phyloP scores from a whole-genome alignment of 768 basidiomycete species.

The Tylopilus rubrobrunneus region DNA sequence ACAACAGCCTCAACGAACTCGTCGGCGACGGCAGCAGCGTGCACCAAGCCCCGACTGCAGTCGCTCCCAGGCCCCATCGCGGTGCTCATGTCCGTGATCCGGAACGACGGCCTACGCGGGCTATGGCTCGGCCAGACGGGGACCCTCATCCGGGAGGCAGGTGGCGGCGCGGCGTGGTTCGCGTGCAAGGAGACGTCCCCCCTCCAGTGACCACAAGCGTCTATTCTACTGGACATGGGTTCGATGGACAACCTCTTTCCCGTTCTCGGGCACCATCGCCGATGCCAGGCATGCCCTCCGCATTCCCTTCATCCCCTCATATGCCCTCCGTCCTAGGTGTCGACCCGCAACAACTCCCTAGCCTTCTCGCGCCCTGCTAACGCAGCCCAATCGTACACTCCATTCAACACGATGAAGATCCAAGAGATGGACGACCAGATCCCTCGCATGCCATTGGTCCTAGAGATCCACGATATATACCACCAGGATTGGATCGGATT shows the following conservation, averaged over 20 bases:
- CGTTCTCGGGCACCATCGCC: slow-evolving; percentile 49
- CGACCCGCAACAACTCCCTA: slow-evolving; percentile 40
- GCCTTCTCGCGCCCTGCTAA: slow-evolving; percentile 74
- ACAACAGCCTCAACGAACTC: too few species aligned
- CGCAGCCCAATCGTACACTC: slow-evolving; percentile 60
- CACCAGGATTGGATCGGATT: slow-evolving; percentile 78
- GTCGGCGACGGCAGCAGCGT: too few species aligned
- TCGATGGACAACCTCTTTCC: slow-evolving; percentile 51
- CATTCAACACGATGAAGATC: slow-evolving; percentile 68
- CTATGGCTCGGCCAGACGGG: too few species aligned
- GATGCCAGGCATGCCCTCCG: slow-evolving; percentile 40
- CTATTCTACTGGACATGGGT: slow-evolving; percentile 56
- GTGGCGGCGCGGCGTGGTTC: too few species aligned
- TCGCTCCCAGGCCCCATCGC: too few species aligned
- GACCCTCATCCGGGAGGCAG: too few species aligned
- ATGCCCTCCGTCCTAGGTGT: slow-evolving; percentile 19
- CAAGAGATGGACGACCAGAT: slow-evolving; percentile 69
- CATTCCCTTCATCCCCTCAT: slow-evolving; percentile 29
- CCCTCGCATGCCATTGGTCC: slow-evolving; percentile 69
- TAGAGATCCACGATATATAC: slow-evolving; percentile 73
- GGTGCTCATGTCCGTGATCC: too few species aligned
- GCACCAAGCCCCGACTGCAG: too few species aligned
- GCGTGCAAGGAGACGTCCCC: slow-evolving; percentile 3
- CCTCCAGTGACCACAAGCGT: slow-evolving; percentile 26
- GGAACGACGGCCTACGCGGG: too few species aligned